Evolutionary conservation across 2,329 filamentous ascomycete species (phyloP), one percentile per base, ranked within the genome.

Genomic region (Aspergillus ibericus): DNA sequence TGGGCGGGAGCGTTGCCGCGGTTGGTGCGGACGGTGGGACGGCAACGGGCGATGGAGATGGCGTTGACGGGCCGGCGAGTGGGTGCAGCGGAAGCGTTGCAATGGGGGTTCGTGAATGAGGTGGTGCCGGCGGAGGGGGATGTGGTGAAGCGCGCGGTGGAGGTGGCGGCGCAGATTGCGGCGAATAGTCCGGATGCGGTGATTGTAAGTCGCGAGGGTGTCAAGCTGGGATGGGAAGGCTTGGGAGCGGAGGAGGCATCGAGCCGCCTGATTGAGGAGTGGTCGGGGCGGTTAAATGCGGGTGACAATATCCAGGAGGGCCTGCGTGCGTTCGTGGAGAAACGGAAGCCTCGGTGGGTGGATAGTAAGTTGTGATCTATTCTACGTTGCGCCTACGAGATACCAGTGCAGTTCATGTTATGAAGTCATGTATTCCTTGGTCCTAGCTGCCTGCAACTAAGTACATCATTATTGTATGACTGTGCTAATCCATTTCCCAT

Each of bases 231-330:
- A 0, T 92, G 88, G 89, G 89, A 91, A 66, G 83, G 81, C 0
- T 75, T 87, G 18, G 85, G 87, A 10, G 88, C 87, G 0, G 85
- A 87, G 71, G 81, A 84, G 60, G 88, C 78, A 9, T 90, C 86
- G 35, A 78, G 78, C 60, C 69, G 84, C 62, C 71, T 90, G 56
- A 78, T 81, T 15, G 80, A 85, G 55, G 82, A 81, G 1, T 83
- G 87, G 79, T 88, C 84, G 67, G 78, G 77, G 55, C 78, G 78
- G 59, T 80, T 93, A 56, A 80, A 87, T 61, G 81, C 79, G 2
- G 88, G 85, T 0, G 87, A 89, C 65, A 93, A 93, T 73, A 86
- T 91, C 75, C 83, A 82, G 56, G 90, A 93, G 75, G 91, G 90
- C 0, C 79, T 93, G 18, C 78, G 72, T 75, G 90, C 89, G 60